These are phyloP conservation scores for Parmelia sp. DNA, from an alignment of 495 filamentous ascomycete genomes.

Conservation along the genomic window DNA sequence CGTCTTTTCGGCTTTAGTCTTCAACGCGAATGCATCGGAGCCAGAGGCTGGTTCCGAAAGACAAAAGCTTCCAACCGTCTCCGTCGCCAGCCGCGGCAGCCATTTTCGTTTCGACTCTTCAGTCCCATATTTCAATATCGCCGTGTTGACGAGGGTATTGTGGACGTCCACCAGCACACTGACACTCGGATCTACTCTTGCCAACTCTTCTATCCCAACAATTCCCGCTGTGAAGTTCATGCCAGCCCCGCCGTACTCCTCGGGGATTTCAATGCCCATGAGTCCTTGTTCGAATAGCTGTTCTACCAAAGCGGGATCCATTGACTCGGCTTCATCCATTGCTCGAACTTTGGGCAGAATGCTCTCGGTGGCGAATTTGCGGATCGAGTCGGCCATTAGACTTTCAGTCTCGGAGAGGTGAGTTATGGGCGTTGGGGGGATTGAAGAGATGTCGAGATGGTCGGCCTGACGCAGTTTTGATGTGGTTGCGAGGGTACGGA, in stretches of 20 bases:
- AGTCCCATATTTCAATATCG: slow-evolving; percentile 78
- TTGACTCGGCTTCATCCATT: slow-evolving; percentile 94
- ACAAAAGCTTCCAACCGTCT: slow-evolving; percentile 93
- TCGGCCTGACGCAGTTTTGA: slow-evolving; percentile 47
- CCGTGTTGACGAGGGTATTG: slow-evolving; percentile 96
- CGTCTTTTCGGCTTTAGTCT: slow-evolving; percentile 74
- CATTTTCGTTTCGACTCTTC: slow-evolving; percentile 70
- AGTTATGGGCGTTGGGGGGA: slow-evolving; percentile 87
- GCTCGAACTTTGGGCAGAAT: slow-evolving; percentile 89
- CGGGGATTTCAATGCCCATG: slow-evolving; percentile 96
- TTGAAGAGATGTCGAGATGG: slow-evolving; percentile 55
- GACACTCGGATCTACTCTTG: slow-evolving; percentile 88
- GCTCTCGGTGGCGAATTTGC: slow-evolving; percentile 81
- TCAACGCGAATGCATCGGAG: slow-evolving; percentile 91
- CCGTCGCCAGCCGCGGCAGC: slow-evolving; percentile 79
- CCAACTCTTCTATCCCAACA: slow-evolving; percentile 94
- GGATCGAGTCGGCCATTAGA: slow-evolving; percentile 81
- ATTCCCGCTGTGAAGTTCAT: slow-evolving; percentile 99
- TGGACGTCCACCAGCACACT: slow-evolving; percentile 92
- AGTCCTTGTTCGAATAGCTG: slow-evolving; percentile 94
- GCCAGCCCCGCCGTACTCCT: slow-evolving; percentile 90
- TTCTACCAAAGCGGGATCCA: slow-evolving; percentile 85
- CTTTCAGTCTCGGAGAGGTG: slow-evolving; percentile 87
- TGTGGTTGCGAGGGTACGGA: slow-evolving; percentile 63
- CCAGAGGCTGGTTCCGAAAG: slow-evolving; percentile 90